phyloP scores from a whole-genome alignment of 2,329 filamentous ascomycete genomes.

The Cladosporium sp. region DNA sequence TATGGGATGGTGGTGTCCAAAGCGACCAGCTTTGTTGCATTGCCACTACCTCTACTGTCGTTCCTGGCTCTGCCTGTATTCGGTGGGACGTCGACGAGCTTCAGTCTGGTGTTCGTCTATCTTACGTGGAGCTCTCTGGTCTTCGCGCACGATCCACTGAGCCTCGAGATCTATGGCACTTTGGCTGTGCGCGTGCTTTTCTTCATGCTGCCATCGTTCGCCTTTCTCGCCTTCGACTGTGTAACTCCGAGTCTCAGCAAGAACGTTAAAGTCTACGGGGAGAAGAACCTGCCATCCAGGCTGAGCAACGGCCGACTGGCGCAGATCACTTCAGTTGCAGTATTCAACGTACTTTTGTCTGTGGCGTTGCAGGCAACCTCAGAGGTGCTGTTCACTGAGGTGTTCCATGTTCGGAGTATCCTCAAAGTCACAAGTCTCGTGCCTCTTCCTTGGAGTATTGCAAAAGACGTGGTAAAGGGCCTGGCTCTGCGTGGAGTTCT shows the following conservation, averaged over 20 bases:
- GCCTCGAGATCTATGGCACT: conserved; percentile 72
- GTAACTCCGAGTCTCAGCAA: conserved; percentile 68
- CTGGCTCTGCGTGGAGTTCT: conserved; percentile 62
- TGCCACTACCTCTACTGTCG: conserved; percentile 50
- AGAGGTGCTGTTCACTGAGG: conserved; percentile 56
- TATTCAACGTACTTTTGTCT: conserved; percentile 57
- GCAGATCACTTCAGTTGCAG: conserved; percentile 54
- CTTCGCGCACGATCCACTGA: conserved; percentile 71
- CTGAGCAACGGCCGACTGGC: conserved; percentile 46
- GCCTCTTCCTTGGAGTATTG: conserved; percentile 63
- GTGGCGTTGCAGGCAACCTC: conserved; percentile 56
- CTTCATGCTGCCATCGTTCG: conserved; percentile 70
- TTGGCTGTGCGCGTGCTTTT: conserved; percentile 67
- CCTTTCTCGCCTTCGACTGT: conserved; percentile 73
- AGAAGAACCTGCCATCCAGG: conserved; percentile 48
- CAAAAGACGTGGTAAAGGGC: conserved; percentile 55
- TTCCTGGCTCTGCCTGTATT: conserved; percentile 72
- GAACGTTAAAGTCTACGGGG: conserved; percentile 67
- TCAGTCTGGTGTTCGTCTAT: conserved; percentile 87
- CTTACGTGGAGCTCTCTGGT: conserved; percentile 86
- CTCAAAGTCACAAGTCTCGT: conserved; percentile 60
- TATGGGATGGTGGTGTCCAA: conserved; percentile 31
- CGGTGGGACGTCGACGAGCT: conserved; percentile 73
- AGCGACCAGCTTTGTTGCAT: conserved; percentile 30
- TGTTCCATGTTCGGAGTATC: conserved; percentile 55